Evolutionary conservation across 179 eudicot species (phyloP).

Genomic region (Nepenthes alata): DNA sequence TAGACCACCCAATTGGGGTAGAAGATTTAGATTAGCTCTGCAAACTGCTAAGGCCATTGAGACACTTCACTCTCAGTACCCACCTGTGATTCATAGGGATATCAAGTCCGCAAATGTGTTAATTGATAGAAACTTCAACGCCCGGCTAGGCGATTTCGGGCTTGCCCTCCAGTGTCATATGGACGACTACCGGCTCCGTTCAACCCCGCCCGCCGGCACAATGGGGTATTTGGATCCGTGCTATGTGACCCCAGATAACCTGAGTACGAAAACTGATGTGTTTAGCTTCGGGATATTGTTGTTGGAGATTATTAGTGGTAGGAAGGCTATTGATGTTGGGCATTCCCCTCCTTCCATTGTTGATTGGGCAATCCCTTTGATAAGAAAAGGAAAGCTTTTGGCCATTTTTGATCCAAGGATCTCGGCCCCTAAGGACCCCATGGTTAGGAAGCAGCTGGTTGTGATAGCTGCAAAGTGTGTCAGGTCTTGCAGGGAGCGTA

Average conservation of each 20-base stretch:
- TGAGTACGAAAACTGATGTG: slow-evolving; percentile 79
- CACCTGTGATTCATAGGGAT: slow-evolving; percentile 84
- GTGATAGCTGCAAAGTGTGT: slow-evolving; percentile 88
- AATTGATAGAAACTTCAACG: slow-evolving; percentile 52
- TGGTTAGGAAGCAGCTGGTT: slow-evolving; percentile 60
- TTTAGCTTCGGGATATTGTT: slow-evolving; percentile 86
- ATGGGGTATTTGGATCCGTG: slow-evolving; percentile 86
- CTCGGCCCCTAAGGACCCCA: slow-evolving; percentile 54
- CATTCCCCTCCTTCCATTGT: slow-evolving; percentile 85
- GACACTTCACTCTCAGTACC: slow-evolving; percentile 46
- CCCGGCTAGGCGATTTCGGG: slow-evolving; percentile 82
- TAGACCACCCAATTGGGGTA: slow-evolving; percentile 61
- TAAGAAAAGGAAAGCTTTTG: slow-evolving; percentile 50
- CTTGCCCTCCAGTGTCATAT: slow-evolving; percentile 52
- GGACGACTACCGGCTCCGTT: slow-evolving; percentile 47
- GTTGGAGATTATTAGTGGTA: slow-evolving; percentile 79
- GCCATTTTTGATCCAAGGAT: slow-evolving; percentile 67
- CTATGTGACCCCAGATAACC: slow-evolving; percentile 82
- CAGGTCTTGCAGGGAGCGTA: slow-evolving; percentile 67
- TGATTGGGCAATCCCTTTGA: slow-evolving; percentile 89
- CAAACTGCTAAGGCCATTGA: slow-evolving; percentile 63
- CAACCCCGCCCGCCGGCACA: slow-evolving; percentile 93
- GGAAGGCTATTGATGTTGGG: slow-evolving; percentile 78
- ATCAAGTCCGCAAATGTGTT: slow-evolving; percentile 83
- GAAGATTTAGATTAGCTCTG: slow-evolving; percentile 46